Evolutionary conservation across 805 yeast genomes (phyloP).

Genomic region (Hanseniaspora jakobsenii): DNA sequence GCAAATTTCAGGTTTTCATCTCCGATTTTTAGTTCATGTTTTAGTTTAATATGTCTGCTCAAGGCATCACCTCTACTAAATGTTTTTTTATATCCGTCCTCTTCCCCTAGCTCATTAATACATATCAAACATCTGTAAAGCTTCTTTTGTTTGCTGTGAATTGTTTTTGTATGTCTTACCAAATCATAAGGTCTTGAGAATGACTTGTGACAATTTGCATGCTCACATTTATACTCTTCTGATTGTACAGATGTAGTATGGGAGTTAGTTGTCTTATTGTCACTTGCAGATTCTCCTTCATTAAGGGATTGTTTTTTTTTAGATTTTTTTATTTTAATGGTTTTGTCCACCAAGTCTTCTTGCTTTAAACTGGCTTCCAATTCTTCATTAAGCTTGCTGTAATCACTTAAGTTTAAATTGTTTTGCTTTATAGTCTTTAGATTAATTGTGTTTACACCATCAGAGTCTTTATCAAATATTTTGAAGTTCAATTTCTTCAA

Average conservation of each 20-base stretch:
- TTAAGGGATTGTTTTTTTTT: no score
- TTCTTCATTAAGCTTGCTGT: no score
- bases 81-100: conserved; percentile 47
- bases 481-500: conserved; percentile 11
- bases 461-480: neutral
- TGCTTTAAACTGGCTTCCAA: no score
- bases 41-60: conserved; percentile 83
- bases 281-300: no score
- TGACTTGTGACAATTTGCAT: conserved; percentile 21
- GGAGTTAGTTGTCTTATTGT: no score
- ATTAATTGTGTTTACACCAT: no score
- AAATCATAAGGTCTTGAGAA: conserved; percentile 92
- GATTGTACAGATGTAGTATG: neutral
- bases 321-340: no score
- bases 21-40: conserved; percentile 52
- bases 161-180: conserved; percentile 90
- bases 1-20: conserved; percentile 59
- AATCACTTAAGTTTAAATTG: no score
- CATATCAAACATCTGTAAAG: conserved; percentile 80
- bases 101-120: conserved; percentile 34
- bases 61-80: conserved; percentile 91
- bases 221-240: conserved; percentile 14
- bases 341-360: no score
- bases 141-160: conserved; percentile 79
- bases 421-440: no score